Percentiles rank a stretch among this genome's conserved stretches.
Evolutionary conservation across 345 rosid species (phyloP).

Genomic region (Erysimum cheiranthoides): DNA sequence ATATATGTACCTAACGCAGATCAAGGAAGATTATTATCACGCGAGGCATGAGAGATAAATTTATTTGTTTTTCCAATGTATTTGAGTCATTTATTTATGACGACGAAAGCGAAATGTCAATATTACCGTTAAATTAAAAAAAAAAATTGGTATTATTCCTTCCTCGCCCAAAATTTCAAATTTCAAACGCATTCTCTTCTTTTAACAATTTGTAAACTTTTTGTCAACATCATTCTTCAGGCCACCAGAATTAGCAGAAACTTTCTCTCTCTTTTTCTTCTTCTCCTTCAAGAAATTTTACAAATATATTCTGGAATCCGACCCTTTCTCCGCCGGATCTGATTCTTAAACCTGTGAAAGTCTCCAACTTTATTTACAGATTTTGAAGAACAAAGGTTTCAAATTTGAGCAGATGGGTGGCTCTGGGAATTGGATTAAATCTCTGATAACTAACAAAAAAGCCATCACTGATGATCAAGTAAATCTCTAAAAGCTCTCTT

Average conservation of each 20-base stretch:
- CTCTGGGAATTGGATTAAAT: slow-evolving; percentile 79
- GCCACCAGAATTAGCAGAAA: slow-evolving; percentile 32
- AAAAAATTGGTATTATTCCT: neutral
- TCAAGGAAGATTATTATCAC: slow-evolving; percentile 18
- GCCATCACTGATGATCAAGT: slow-evolving; percentile 54
- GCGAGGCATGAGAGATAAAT: slow-evolving; percentile 36
- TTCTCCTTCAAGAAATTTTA: neutral
- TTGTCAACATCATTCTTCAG: slow-evolving; percentile 38
- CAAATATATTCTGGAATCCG: slow-evolving; percentile 23
- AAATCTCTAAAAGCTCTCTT: slow-evolving; percentile 16
- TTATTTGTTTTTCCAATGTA: slow-evolving; percentile 21
- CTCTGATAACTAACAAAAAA: slow-evolving; percentile 59
- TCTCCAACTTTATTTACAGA: slow-evolving; percentile 28
- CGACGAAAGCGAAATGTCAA: slow-evolving; percentile 46
- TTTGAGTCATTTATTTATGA: slow-evolving; percentile 29
- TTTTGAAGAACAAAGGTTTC: slow-evolving; percentile 16
- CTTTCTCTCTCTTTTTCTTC: slow-evolving; percentile 17
- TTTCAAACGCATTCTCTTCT: slow-evolving; percentile 50
- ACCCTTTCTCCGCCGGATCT: slow-evolving; percentile 24
- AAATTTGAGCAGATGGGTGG: slow-evolving; percentile 57
- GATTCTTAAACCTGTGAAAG: slow-evolving; percentile 43
- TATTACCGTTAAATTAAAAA: slow-evolving; percentile 33
- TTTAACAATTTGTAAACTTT: slow-evolving; percentile 28
- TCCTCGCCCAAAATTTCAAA: slow-evolving; percentile 54
- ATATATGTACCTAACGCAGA: slow-evolving; percentile 21